Evolutionary conservation across 768 basidiomycete genomes (phyloP), one percentile per base, ranked within the genome.

Genomic region (Boletellus ananas): DNA sequence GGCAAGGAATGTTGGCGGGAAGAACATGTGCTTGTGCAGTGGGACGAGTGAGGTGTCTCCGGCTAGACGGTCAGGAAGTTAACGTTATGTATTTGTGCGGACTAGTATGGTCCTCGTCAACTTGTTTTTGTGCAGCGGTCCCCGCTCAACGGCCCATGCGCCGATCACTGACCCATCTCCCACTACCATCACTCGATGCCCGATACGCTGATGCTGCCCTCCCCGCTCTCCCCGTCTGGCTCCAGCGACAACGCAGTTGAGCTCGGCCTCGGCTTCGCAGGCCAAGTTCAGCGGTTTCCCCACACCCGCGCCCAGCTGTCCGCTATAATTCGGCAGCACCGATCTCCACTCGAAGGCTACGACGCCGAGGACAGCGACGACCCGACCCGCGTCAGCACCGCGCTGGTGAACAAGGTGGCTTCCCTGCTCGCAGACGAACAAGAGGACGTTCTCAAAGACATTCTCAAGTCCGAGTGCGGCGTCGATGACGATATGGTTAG

Each of bases 271-370:
- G 51, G 45, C 21, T 48, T 36, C 18, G 55, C 42, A 3, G 42
- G 49, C 45, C 66, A 64, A 18, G 57, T 59, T 17, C 66, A 62
- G 57, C 80, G 80, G 64, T 90, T 86, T 68, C 85, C 88, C 29
- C 90, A 93, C 65, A 90, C 87, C 20, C 79, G 87, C 14, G 90
- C 90, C 6, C 87, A 90, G 70, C 79, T 93, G 23, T 75, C 80
- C 34, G 78, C 81, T 23, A 81, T 92, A 58, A 80, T 84, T 47
- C 80, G 87, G 38, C 85, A 87, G 60, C 78, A 84, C 74, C 87
- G 81, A 65, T 75, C 78, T 2, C 62, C 73, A 7, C 42, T 61
- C 35, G 83, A 86, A 55, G 72, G 64, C 43, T 74, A 77, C 57
- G 85, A 87, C 51, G 68, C 70, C 58, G 83, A 85, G 51, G 83